phyloP scores from a whole-genome alignment of 1,284 basidiomycete genomes.

The Ceratobasidium sp. region DNA sequence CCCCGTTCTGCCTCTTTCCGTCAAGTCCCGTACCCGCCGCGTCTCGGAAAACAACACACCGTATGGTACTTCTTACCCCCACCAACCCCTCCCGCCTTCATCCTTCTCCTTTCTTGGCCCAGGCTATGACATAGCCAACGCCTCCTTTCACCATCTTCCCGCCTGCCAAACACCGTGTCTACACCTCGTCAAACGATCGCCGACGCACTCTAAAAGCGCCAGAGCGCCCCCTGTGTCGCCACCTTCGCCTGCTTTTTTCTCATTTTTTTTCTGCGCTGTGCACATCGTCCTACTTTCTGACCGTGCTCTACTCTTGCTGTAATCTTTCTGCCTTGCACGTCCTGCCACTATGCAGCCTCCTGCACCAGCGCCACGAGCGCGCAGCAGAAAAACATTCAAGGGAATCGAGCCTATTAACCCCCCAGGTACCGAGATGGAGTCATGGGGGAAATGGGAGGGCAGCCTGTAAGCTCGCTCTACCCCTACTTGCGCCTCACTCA shows the following conservation, averaged over 20 bases:
- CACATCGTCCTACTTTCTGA: constrained; percentile 12
- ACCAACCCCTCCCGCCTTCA: constrained; percentile 22
- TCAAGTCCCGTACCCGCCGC: constrained; percentile 25
- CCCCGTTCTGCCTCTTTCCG: constrained; percentile 39
- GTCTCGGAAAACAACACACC: constrained; percentile 29
- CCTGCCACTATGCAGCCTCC: constrained; percentile 20
- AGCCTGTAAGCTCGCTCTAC: constrained; percentile 40
- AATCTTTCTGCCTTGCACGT: not conserved
- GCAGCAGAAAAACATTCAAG: constrained; percentile 44
- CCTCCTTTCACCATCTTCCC: constrained; percentile 41
- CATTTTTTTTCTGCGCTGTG: constrained; percentile 18
- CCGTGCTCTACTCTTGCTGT: not conserved
- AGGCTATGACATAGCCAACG: constrained; percentile 34
- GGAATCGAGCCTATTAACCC: constrained; percentile 39
- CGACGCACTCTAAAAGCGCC: constrained; percentile 42
- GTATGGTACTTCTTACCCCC: constrained; percentile 27
- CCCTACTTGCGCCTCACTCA: not conserved
- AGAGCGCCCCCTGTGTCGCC: constrained; percentile 23
- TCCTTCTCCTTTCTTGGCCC: constrained; percentile 42
- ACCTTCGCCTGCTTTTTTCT: constrained; percentile 1
- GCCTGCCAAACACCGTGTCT: constrained; percentile 23
- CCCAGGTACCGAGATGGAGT: constrained; percentile 36
- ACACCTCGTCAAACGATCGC: constrained; percentile 40
- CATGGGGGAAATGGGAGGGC: constrained; percentile 45
- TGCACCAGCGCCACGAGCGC: constrained; percentile 14